Conservation (phyloP, 2,329 filamentous ascomycete species). For the Hortaea werneckii region DNA sequence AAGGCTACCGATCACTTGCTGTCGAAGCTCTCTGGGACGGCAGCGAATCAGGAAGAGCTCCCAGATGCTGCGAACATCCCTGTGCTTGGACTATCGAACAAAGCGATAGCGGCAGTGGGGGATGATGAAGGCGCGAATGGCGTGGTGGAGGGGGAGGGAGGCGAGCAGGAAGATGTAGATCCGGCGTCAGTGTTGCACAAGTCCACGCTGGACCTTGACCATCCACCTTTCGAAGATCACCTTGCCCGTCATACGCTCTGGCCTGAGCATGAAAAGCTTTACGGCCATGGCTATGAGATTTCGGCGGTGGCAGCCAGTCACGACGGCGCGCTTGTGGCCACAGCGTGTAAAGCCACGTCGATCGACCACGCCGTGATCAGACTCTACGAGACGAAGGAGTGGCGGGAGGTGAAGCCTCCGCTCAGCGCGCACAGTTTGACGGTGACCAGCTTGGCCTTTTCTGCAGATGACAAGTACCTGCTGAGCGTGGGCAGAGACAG, state of each 20-base stretch:
- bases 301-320: constrained; percentile 72
- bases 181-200: constrained; percentile 47
- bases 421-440: constrained; percentile 81
- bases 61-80: constrained; percentile 91
- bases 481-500: constrained; percentile 86
- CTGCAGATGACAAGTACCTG: constrained; percentile 59
- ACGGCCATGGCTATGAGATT: constrained; percentile 96
- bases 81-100: constrained; percentile 90
- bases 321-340: constrained; percentile 68
- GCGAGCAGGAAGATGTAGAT: constrained; percentile 46
- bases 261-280: constrained; percentile 93
- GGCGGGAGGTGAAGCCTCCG: constrained; percentile 78
- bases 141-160: constrained; percentile 31
- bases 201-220: constrained; percentile 53
- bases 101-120: constrained; percentile 56
- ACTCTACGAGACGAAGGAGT: constrained; percentile 74
- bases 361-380: constrained; percentile 91
- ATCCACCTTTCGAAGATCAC: constrained; percentile 81
- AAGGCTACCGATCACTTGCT: constrained; percentile 64
- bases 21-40: constrained; percentile 13
- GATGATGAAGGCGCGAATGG: constrained; percentile 15
- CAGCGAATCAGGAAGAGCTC: constrained; percentile 29
- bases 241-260: constrained; percentile 84
- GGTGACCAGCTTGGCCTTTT: constrained; percentile 73
- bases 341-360: constrained; percentile 85